Conservation (phyloP, 2,329 filamentous ascomycete species). For the Xylaria sp. region DNA sequence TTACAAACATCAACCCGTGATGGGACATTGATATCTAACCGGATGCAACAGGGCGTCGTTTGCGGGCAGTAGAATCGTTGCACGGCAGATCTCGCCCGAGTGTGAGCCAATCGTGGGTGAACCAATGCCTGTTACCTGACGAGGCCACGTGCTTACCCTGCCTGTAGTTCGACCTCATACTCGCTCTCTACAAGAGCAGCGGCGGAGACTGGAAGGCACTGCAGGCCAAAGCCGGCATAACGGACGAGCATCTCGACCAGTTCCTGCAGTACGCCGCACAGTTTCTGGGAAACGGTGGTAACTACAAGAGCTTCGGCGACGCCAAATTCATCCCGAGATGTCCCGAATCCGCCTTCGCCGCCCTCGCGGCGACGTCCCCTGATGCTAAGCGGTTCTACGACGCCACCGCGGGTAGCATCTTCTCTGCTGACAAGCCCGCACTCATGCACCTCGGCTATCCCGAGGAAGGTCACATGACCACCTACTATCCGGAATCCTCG, state of each 20-base stretch:
- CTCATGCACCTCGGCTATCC: constrained; percentile 77
- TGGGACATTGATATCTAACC: constrained; percentile 2
- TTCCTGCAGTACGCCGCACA: constrained; percentile 79
- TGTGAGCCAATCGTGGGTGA: constrained; percentile 65
- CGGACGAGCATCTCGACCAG: constrained; percentile 63
- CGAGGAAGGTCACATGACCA: constrained; percentile 75
- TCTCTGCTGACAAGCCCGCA: constrained; percentile 64
- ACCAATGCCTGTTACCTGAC: not conserved
- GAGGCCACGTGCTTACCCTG: constrained; percentile 14
- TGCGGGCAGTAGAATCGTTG: constrained; percentile 74
- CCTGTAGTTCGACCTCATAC: constrained; percentile 71
- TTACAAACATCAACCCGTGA: no score
- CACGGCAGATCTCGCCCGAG: constrained; percentile 81
- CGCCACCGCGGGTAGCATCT: constrained; percentile 72
- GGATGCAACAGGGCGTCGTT: constrained; percentile 66
- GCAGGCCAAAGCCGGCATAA: constrained; percentile 65
- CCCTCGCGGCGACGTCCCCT: constrained; percentile 62
- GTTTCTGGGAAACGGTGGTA: constrained; percentile 79
- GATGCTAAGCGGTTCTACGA: constrained; percentile 67
- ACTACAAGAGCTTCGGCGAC: constrained; percentile 88
- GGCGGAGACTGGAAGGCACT: constrained; percentile 73
- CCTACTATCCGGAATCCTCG: constrained; percentile 79
- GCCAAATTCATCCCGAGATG: constrained; percentile 80
- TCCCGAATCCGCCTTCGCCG: constrained; percentile 63
- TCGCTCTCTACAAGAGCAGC: constrained; percentile 68